Conservation (phyloP, 2,329 filamentous ascomycete species). For the Cladophialophora psammophila region DNA sequence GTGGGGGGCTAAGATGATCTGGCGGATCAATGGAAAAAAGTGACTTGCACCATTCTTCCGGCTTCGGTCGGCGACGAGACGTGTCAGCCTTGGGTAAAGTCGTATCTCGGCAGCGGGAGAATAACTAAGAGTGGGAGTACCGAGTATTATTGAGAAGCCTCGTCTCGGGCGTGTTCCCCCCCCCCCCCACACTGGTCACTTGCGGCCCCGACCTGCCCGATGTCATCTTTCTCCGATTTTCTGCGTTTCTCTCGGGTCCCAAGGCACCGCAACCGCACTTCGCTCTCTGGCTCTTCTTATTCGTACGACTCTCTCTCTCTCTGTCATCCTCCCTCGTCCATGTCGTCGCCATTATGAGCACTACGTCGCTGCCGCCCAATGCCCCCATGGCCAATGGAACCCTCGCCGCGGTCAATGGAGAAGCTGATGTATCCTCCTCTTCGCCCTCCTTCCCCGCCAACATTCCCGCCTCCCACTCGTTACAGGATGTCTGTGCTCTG, state of each 20-base stretch:
- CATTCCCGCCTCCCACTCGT: slow-evolving; percentile 38
- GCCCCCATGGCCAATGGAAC: slow-evolving; percentile 40
- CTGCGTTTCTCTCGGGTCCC: neutral
- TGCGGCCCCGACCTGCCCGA: neutral
- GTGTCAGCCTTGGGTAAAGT: slow-evolving; percentile 1
- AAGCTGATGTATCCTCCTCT: slow-evolving; percentile 38
- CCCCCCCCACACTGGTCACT: neutral
- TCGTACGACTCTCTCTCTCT: slow-evolving; percentile 3
- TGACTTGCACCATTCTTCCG: neutral
- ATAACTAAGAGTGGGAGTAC: neutral
- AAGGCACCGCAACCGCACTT: neutral
- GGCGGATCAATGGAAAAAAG: neutral
- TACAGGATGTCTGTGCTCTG: slow-evolving; percentile 69
- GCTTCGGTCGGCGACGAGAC: neutral
- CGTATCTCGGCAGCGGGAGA: neutral
- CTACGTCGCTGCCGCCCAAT: slow-evolving; percentile 41
- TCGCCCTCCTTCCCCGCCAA: slow-evolving; percentile 11
- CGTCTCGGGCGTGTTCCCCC: too few relatives aligned
- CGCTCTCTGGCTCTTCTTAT: neutral
- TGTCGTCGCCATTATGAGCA: slow-evolving; percentile 32
- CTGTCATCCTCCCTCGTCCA: slow-evolving; percentile 13
- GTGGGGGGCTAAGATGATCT: neutral
- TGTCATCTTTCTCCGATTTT: slow-evolving; percentile 13
- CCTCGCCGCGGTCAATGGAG: slow-evolving; percentile 35
- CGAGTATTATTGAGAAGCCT: too few relatives aligned